Evolutionary conservation across 208 protist genomes (phyloP), one percentile per base, ranked within the genome.

Genomic region (Wallacemonas sp.): DNA sequence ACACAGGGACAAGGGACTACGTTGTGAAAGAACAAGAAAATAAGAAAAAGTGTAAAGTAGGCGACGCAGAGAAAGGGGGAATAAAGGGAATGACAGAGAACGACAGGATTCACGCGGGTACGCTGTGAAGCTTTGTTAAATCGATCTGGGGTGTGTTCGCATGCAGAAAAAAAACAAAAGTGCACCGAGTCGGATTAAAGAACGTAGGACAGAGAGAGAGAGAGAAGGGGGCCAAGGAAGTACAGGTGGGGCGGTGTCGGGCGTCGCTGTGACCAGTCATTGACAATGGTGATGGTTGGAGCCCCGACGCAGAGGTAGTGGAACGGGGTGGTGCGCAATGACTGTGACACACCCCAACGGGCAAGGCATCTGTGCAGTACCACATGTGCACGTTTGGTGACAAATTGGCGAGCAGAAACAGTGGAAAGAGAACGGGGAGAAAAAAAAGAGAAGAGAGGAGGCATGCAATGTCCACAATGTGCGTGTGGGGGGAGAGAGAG

Each of bases 401-500:
- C 12, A 30, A 13, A 66, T 37, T 19, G 41, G 21, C 4, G n/a
- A 65, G n/a, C 24, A 34, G 33, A 26, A 32, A 30, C 8, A 36
- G 34, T 38, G 42, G 27, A 62, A 54, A 45, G 12, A 27, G 54
- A 21, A 34, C 22, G 48, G 15, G 0, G 54, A 36, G 24, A 33
- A n/a, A 61, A 50, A 48, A 33, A 63, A 61, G 12, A 63, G 57
- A 42, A 63, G 0, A 38, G 21, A 30, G 15, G 5, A 57, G 19
- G 41, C 50, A 44, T 36, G 26, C 1, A 72, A 46, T 32, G 39
- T 55, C 26, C 55, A 33, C 27, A 57, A 69, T 30, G 59, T 66
- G 59, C 53, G 63, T 58, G 36, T 12, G 5, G n/a, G 45, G 45
- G 26, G 45, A 53, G 21, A 53, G 45, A 48, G 42, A 48, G 42